Base-by-base conservation (phyloP, 192 early-diverging fungal species). In the Coemansia aciculifera region DNA sequence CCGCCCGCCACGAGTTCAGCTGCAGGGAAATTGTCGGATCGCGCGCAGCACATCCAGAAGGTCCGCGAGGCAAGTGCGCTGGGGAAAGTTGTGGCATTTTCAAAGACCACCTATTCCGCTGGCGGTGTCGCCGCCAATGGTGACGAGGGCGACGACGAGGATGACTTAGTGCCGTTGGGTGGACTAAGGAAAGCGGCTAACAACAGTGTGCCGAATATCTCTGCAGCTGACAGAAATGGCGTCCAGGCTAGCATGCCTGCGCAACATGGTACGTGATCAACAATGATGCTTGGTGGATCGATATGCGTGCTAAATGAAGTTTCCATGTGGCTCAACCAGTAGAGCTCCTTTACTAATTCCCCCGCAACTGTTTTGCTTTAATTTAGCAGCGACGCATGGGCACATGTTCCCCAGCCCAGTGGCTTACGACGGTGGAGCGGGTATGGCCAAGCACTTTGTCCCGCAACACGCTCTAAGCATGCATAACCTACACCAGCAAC, bases 1-100 rank as follows among this genome's bases (percentile, higher is more conserved):
- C 11, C 62, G 7, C 15, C 66, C 0, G 42, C 42, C 23, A 23
- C 48, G 13, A 21, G 15, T 21, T 59, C 62, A 15, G 51, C 15
- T 0, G 67, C 36, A 3, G 54, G 65, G 37, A 56, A 64, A 19
- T 15, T 77, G 19, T 66, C 72, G 3, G 75, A 74, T n/a, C 79
- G 75, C 21, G 79, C 79, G 6, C 19, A 64, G 62, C 24, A 77
- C 27, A 82, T 82, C 29, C 79, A 82, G 37, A 64, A 62, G 24
- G 66, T 74, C 21, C 79, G 79, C 39, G 79, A 82, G 49, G 79
- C 79, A n/a, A 77, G 71, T 17, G 72, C 74, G 0, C 40, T 74
- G 32, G 79, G 79, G 27, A 77, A 69, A 44, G 19, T 71, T 23
- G 54, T 64, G 4, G 56, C 72, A 4, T 77, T 73, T 57, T 51